Percentiles rank a stretch among this genome's conserved stretches.
Evolutionary conservation across 1,284 basidiomycete genomes (phyloP).

Genomic region (Paramarasmius palmivorus): DNA sequence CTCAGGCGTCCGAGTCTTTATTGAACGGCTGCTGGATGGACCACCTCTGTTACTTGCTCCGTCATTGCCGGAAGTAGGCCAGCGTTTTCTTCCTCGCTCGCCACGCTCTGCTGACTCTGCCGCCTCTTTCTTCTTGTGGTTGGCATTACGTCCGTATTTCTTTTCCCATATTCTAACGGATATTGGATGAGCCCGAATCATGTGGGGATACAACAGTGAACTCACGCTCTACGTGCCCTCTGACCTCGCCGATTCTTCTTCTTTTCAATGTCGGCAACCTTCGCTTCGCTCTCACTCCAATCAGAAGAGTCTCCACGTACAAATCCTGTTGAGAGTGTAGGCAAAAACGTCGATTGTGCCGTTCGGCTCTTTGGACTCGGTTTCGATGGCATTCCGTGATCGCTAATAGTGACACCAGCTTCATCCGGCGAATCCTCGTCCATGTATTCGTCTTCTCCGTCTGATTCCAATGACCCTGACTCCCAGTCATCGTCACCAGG

Average conservation of each 20-base stretch:
- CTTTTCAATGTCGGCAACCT: conserved; percentile 50
- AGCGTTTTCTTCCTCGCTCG: conserved; percentile 20
- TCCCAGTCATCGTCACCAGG: conserved; percentile 38
- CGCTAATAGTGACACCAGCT: conserved; percentile 8
- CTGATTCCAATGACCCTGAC: conserved; percentile 38
- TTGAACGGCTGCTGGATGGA: neutral
- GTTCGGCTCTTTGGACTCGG: conserved; percentile 25
- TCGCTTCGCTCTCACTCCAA: conserved; percentile 67
- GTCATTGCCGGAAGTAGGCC: conserved; percentile 7
- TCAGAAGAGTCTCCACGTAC: conserved; percentile 82
- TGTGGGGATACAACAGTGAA: conserved; percentile 24
- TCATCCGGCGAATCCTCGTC: conserved; percentile 20
- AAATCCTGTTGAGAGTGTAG: conserved; percentile 86
- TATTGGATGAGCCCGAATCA: conserved; percentile 11
- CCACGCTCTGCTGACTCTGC: conserved; percentile 30
- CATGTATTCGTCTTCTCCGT: conserved; percentile 23
- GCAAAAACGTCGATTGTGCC: conserved; percentile 76
- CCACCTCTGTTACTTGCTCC: neutral
- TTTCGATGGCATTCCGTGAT: conserved; percentile 15
- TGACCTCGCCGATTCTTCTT: conserved; percentile 93
- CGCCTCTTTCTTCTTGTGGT: conserved; percentile 79
- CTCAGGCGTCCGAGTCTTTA: conserved; percentile 15
- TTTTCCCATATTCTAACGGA: conserved; percentile 90
- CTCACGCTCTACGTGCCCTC: conserved; percentile 87
- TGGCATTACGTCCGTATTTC: conserved; percentile 89